Evolutionary conservation across 2,329 filamentous ascomycete species (phyloP).

Genomic region (Acephala macrosclerotiorum): DNA sequence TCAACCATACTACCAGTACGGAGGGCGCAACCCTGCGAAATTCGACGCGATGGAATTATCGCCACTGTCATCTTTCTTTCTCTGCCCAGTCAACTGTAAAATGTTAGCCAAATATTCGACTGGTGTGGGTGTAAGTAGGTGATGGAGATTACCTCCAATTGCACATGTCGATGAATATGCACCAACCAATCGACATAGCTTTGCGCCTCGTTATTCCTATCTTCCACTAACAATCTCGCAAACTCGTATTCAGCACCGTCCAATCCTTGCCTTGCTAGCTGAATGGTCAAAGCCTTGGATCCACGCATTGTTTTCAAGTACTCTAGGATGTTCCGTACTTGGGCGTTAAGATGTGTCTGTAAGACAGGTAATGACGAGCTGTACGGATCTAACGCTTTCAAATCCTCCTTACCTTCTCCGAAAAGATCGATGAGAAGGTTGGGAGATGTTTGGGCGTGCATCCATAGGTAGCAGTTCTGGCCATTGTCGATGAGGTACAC

Average conservation of each 20-base stretch:
- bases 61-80: conserved; percentile 70
- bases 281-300: conserved; percentile 86
- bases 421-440: conserved; percentile 92
- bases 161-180: conserved; percentile 90
- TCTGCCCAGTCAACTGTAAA: conserved; percentile 69
- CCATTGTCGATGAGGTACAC: conserved; percentile 96
- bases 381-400: conserved; percentile 84
- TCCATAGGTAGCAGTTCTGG: conserved; percentile 89
- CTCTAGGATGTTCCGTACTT: conserved; percentile 91
- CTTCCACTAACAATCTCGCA: conserved; percentile 87
- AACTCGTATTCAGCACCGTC: conserved; percentile 98
- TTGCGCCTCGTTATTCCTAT: conserved; percentile 96
- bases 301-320: conserved; percentile 83
- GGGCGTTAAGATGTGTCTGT: conserved; percentile 91
- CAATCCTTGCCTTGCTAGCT: conserved; percentile 89
- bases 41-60: conserved; percentile 58
- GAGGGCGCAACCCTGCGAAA: conserved; percentile 65
- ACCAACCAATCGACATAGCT: conserved; percentile 99
- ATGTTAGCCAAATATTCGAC: conserved; percentile 23
- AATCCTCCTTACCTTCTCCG: conserved; percentile 73
- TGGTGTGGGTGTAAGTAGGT: too few relatives aligned
- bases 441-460: conserved; percentile 90
- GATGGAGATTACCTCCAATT: conserved; percentile 73
- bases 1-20: conserved; percentile 59
- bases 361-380: conserved; percentile 81